These are phyloP conservation scores for Pythium periplocum DNA, from an alignment of 352 stramenopile species.

Conservation along the genomic window DNA sequence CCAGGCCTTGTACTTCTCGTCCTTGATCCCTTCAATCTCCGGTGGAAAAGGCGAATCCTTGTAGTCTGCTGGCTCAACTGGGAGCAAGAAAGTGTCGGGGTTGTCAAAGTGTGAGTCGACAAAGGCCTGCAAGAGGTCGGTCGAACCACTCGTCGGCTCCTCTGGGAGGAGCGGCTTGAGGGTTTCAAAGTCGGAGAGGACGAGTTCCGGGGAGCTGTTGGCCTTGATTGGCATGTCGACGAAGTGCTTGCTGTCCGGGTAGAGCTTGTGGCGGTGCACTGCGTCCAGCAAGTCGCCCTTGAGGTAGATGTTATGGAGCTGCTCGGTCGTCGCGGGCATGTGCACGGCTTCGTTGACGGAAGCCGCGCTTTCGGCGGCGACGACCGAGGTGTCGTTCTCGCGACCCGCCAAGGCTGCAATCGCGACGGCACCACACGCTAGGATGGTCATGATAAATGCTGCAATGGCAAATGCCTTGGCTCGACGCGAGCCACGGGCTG, in stretches of 20 bases:
- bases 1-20: slow-evolving; percentile 25
- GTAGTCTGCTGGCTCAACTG: slow-evolving; percentile 40
- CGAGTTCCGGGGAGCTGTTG: slow-evolving; percentile 22
- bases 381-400: too few relatives aligned
- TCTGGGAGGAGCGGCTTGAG: slow-evolving; percentile 3
- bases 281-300: slow-evolving; percentile 45
- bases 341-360: too few relatives aligned
- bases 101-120: slow-evolving; percentile 56
- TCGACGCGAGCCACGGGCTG: too few relatives aligned
- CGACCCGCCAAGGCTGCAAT: too few relatives aligned
- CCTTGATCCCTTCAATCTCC: slow-evolving; percentile 20
- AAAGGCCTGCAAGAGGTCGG: slow-evolving; percentile 37
- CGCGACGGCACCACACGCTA: too few relatives aligned
- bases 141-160: slow-evolving; percentile 19
- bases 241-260: slow-evolving; percentile 86
- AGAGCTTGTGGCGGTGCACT: slow-evolving; percentile 61
- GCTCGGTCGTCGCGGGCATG: too few relatives aligned
- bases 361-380: too few relatives aligned
- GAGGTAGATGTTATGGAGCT: slow-evolving; percentile 44
- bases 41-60: slow-evolving; percentile 19
- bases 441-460: too few relatives aligned
- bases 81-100: slow-evolving; percentile 43
- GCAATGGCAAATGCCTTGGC: too few relatives aligned
- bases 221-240: slow-evolving; percentile 84
- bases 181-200: slow-evolving; percentile 29